A percentile compares a stretch with the other conserved stretches of the same genome.
Evolutionary conservation across 2,329 filamentous ascomycete genomes (phyloP).

Genomic region (Fusarium longipes): DNA sequence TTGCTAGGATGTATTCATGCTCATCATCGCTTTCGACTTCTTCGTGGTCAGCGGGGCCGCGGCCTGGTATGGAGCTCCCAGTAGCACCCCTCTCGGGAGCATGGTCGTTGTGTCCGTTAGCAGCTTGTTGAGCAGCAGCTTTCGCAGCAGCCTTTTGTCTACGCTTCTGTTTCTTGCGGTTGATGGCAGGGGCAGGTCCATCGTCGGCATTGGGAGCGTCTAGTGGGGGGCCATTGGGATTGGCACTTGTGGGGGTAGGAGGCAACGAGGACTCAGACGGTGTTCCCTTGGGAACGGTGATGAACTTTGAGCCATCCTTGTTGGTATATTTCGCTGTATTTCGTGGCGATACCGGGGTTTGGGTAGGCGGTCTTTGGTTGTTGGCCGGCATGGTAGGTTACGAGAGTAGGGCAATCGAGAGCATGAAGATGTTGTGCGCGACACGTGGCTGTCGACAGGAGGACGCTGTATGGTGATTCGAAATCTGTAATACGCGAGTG

Average conservation of each 20-base stretch:
- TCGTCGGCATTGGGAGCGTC: slow-evolving; percentile 43
- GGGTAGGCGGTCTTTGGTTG: slow-evolving; percentile 61
- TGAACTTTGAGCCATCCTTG: slow-evolving; percentile 76
- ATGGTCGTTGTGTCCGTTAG: slow-evolving; percentile 57
- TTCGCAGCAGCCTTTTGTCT: slow-evolving; percentile 85
- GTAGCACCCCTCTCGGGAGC: slow-evolving; percentile 37
- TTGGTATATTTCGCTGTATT: slow-evolving; percentile 72
- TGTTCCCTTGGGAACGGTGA: slow-evolving; percentile 69
- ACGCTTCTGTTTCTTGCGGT: slow-evolving; percentile 95
- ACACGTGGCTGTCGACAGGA: slow-evolving; percentile 46
- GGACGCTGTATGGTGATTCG: slow-evolving; percentile 24
- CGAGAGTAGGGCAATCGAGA: slow-evolving; percentile 50
- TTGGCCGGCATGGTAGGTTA: slow-evolving; percentile 63
- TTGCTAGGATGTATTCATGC: slow-evolving; percentile 56
- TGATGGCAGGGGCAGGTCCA: slow-evolving; percentile 66
- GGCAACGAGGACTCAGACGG: slow-evolving; percentile 65
- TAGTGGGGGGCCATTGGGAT: slow-evolving; percentile 50
- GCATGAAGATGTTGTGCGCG: slow-evolving; percentile 54
- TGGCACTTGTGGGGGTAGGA: slow-evolving; percentile 61
- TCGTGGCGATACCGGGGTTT: slow-evolving; percentile 63
- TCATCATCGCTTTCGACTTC: slow-evolving; percentile 68
- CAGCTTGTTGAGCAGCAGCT: slow-evolving; percentile 59
- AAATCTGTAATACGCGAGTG: slow-evolving; percentile 34
- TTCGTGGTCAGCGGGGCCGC: slow-evolving; percentile 57
- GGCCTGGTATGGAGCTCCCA: slow-evolving; percentile 37